A percentile compares a stretch with the other conserved stretches of the same genome.
Evolutionary conservation across 805 yeast genomes (phyloP).

Genomic region (Geotrichum ghanense): DNA sequence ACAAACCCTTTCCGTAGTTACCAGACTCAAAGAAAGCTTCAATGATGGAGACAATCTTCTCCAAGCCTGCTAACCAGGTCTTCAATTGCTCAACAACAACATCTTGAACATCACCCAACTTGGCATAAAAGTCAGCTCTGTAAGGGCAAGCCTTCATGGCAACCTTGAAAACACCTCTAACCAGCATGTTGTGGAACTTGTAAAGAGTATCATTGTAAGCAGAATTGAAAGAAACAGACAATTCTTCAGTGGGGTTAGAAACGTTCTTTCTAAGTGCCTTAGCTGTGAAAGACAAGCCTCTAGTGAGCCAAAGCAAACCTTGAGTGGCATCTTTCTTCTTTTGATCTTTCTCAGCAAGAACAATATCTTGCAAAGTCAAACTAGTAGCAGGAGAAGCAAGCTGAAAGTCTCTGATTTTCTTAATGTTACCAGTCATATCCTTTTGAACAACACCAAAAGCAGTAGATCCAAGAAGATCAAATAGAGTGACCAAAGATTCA

Average conservation of each 20-base stretch:
- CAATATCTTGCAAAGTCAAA: conserved; percentile 65
- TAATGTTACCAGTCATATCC: conserved; percentile 81
- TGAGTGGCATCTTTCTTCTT: conserved; percentile 70
- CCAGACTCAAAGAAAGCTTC: conserved; percentile 68
- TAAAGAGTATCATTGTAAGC: conserved; percentile 75
- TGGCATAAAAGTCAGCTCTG: conserved; percentile 71
- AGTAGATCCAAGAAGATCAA: conserved; percentile 73
- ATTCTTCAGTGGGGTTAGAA: conserved; percentile 48
- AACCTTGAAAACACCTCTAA: conserved; percentile 78
- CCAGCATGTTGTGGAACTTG: conserved; percentile 69
- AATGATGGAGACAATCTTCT: conserved; percentile 59
- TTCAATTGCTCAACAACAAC: conserved; percentile 54
- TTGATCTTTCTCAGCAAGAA: conserved; percentile 57
- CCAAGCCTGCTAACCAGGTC: conserved; percentile 69
- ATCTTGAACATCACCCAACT: conserved; percentile 66
- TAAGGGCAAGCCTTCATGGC: conserved; percentile 96
- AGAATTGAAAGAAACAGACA: conserved; percentile 67
- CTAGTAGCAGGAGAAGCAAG: conserved; percentile 52
- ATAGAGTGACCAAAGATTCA: conserved; percentile 70
- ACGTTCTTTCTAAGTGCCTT: conserved; percentile 76
- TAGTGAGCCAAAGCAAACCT: conserved; percentile 74
- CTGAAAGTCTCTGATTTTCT: conserved; percentile 57
- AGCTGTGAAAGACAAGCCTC: conserved; percentile 84
- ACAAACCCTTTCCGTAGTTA: conserved; percentile 81
- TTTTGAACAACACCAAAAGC: conserved; percentile 78